Percentiles rank a stretch among this genome's conserved stretches.
Conservation (phyloP, 805 yeast genomes). For the Kazachstania viticola region DNA sequence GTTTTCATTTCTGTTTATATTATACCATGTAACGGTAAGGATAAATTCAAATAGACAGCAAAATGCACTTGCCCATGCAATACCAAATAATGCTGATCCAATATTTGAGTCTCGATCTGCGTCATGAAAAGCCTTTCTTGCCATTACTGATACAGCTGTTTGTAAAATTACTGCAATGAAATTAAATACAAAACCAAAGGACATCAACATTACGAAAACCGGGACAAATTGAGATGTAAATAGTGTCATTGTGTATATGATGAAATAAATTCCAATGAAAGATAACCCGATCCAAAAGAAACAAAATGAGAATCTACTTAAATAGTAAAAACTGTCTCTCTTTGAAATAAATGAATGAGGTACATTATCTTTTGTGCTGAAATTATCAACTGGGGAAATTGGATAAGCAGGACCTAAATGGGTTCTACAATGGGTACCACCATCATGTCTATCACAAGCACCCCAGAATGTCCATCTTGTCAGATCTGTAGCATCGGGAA, state of each 20-base stretch:
- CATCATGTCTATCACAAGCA: constrained; percentile 32
- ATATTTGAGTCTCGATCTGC: constrained; percentile 35
- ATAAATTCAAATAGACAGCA: constrained; percentile 12
- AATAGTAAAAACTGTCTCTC: constrained; percentile 49
- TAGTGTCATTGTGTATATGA: constrained; percentile 43
- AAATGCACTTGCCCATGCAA: constrained; percentile 62
- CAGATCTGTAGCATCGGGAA: constrained; percentile 35
- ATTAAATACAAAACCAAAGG: constrained; percentile 41
- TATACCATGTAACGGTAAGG: constrained; percentile 1
- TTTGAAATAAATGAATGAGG: constrained; percentile 43
- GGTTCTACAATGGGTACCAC: constrained; percentile 10
- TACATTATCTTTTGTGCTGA: constrained; percentile 39
- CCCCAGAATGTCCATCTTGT: constrained; percentile 87
- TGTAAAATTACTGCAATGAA: constrained; percentile 56
- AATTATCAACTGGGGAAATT: constrained; percentile 65
- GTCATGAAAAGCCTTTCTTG: constrained; percentile 51
- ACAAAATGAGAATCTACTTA: constrained; percentile 56
- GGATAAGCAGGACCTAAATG: constrained; percentile 56
- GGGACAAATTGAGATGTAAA: constrained; percentile 45
- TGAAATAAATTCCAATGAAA: constrained; percentile 51
- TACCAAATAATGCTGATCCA: constrained; percentile 48
- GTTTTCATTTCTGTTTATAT: background rate
- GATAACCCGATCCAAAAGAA: constrained; percentile 48
- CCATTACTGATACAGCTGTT: constrained; percentile 72
- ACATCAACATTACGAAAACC: constrained; percentile 40